These are phyloP conservation scores for Ceratocystis papillata DNA, from an alignment of 2,329 filamentous ascomycete species.

Conservation along the genomic window DNA sequence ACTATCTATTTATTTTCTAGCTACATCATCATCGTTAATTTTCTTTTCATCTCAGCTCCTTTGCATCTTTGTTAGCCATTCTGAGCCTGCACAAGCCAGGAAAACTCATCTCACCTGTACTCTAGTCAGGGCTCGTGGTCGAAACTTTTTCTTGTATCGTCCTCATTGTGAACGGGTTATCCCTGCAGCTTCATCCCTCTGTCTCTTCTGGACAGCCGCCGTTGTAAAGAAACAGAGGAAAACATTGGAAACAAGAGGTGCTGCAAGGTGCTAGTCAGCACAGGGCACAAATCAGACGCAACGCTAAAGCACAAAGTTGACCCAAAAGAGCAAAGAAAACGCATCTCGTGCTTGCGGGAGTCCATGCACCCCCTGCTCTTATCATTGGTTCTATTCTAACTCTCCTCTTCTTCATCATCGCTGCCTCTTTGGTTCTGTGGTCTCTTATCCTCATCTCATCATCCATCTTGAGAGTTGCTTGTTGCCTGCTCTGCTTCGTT, in stretches of 20 bases:
- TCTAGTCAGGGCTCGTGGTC: not conserved
- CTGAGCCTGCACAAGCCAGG: not conserved
- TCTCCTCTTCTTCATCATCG: not conserved
- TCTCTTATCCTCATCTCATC: slow-evolving; percentile 5
- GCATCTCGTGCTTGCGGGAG: slow-evolving; percentile 22
- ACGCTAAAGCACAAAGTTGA: slow-evolving; percentile 12
- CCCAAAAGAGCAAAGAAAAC: slow-evolving; percentile 22
- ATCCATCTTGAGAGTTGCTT: not conserved
- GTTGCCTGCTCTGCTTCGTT: not conserved
- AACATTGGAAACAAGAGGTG: not conserved
- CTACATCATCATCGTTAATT: not conserved
- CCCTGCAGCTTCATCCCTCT: slow-evolving; percentile 1
- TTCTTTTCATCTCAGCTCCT: not conserved
- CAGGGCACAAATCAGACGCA: slow-evolving; percentile 11
- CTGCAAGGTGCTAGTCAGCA: not conserved
- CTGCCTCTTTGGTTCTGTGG: not conserved
- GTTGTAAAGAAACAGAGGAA: not conserved
- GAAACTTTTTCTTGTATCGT: not conserved
- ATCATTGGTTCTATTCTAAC: slow-evolving; percentile 7
- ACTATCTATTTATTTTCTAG: not conserved
- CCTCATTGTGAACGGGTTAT: not conserved
- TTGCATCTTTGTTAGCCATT: slow-evolving; percentile 6
- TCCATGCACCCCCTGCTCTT: slow-evolving; percentile 17
- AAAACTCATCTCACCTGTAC: not conserved
- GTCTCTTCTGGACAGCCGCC: not conserved